A percentile compares a stretch with the other conserved stretches of the same genome.
These are phyloP conservation scores for Takashimella koratensis DNA, from an alignment of 1,284 basidiomycete species.

Conservation along the genomic window DNA sequence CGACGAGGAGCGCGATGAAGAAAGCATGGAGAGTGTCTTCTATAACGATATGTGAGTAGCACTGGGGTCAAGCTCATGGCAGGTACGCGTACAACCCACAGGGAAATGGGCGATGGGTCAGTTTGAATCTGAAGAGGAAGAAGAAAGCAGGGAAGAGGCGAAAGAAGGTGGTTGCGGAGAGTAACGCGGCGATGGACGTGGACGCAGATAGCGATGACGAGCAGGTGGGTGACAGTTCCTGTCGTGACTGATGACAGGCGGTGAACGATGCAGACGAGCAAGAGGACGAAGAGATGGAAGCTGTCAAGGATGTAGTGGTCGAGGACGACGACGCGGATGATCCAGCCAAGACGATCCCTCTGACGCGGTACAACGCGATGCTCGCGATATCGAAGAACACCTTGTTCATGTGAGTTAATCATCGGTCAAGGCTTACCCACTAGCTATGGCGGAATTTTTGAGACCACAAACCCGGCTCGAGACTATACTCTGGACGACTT, in stretches of 20 bases:
- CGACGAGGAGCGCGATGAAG: conserved; percentile 83
- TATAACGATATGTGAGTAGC: conserved; percentile 71
- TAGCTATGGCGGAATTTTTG: conserved; percentile 84
- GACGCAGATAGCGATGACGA: conserved; percentile 12
- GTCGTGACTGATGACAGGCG: conserved; percentile 18
- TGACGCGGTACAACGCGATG: conserved; percentile 89
- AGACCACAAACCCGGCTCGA: conserved; percentile 60
- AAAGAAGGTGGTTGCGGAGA: conserved; percentile 20
- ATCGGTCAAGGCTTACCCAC: conserved; percentile 2
- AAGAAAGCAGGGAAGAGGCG: conserved; percentile 54
- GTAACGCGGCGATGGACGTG: conserved; percentile 27
- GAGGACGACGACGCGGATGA: conserved; percentile 63
- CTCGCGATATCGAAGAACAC: conserved; percentile 80
- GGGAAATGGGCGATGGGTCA: conserved; percentile 77
- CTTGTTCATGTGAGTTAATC: conserved; percentile 66
- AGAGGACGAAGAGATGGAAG: conserved; percentile 7
- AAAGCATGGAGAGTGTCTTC: conserved; percentile 77
- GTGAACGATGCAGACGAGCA: conserved; percentile 39
- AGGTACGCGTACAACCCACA: conserved; percentile 76
- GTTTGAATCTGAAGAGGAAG: conserved; percentile 60
- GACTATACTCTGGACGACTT: conserved; percentile 88
- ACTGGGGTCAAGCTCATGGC: not conserved
- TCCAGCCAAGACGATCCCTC: conserved; percentile 64
- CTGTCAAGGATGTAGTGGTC: conserved; percentile 9
- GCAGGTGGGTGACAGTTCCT: not conserved